phyloP scores from a whole-genome alignment of 2,329 filamentous ascomycete genomes.

The Venturia aucupariae region DNA sequence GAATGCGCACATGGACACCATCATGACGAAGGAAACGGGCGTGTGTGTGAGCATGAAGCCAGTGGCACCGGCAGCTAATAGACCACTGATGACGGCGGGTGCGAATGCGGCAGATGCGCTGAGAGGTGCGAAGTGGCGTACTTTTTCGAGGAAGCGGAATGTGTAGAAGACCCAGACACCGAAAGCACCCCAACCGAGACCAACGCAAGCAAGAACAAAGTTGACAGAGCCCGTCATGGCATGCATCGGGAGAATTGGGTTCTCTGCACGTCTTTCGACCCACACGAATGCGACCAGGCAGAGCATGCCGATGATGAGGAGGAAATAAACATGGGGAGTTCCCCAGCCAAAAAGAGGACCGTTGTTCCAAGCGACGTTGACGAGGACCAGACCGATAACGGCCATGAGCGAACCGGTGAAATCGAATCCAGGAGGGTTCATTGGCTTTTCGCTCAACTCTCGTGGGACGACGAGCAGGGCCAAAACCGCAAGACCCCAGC shows the following conservation, averaged over 20 bases:
- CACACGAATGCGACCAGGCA: conserved; percentile 20
- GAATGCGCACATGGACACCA: conserved; percentile 29
- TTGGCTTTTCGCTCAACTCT: conserved; percentile 16
- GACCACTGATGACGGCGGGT: conserved; percentile 26
- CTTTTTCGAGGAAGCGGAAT: conserved; percentile 26
- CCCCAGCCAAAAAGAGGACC: conserved; percentile 23
- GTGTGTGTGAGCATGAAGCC: conserved; percentile 31
- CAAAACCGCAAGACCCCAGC: conserved; percentile 12
- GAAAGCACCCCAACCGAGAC: conserved; percentile 24
- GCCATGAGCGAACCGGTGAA: conserved; percentile 21
- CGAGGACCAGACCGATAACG: conserved; percentile 22
- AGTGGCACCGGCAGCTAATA: conserved; percentile 28
- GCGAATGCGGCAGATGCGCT: conserved; percentile 25
- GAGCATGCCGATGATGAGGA: conserved; percentile 23
- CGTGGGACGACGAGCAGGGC: conserved; percentile 15
- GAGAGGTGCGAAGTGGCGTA: conserved; percentile 26
- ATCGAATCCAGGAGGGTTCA: conserved; percentile 20
- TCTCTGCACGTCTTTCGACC: conserved; percentile 23
- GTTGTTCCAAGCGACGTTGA: conserved; percentile 26
- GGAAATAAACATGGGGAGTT: conserved; percentile 22
- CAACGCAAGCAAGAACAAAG: conserved; percentile 23
- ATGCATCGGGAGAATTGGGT: conserved; percentile 23
- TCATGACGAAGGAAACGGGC: conserved; percentile 29
- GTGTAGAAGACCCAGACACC: conserved; percentile 31
- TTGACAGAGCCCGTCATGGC: conserved; percentile 23